Base-by-base conservation (phyloP, 768 basidiomycete genomes). In the Hericium coralloides region DNA sequence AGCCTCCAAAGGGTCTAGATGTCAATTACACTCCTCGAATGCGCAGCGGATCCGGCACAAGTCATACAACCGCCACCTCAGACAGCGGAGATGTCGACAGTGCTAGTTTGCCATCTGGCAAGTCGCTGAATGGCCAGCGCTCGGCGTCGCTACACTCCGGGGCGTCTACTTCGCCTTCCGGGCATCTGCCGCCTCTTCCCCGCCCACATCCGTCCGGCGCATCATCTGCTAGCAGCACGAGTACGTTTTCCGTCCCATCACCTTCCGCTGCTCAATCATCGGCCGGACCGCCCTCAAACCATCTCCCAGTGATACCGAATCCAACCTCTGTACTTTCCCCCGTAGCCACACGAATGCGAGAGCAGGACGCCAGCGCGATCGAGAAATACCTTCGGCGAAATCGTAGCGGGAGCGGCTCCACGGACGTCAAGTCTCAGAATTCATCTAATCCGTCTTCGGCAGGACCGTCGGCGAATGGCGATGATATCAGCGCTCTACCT, bases 311-410 rank as follows among this genome's bases (percentile, higher is more conserved):
- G 15, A 49, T 38, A 25, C 52, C 55, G 37, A 71, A 69, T 64
- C 62, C 74, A 23, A 67, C 73, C 18, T 77, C 79, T 45, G 81
- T 81, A 22, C 68, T 92, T 55, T 88, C 91, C 3, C 91, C 89
- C 2, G 80, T 93, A 57, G 87, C 85, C 26, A 85, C 75, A 63
- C 86, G 89, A 37, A 85, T 93, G 77, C 81, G 84, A 62, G 87
- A 91, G 70, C 79, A 83, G 57, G 91, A 93, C 66, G 90, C 90
- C 18, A 87, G 87, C 66, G 92, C 91, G 38, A 89, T 88, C 77
- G 89, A 91, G 68, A 89, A 91, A 65, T 93, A 91, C 67, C 76
- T 90, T 67, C 76, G 80, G 59, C 80, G 91, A 56, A 89, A 88
- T 73, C 81, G 91, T 56, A 92, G 89, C 66, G 90, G 87, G 52